phyloP scores from a whole-genome alignment of 768 basidiomycete species.

The Dendrothele bispora region DNA sequence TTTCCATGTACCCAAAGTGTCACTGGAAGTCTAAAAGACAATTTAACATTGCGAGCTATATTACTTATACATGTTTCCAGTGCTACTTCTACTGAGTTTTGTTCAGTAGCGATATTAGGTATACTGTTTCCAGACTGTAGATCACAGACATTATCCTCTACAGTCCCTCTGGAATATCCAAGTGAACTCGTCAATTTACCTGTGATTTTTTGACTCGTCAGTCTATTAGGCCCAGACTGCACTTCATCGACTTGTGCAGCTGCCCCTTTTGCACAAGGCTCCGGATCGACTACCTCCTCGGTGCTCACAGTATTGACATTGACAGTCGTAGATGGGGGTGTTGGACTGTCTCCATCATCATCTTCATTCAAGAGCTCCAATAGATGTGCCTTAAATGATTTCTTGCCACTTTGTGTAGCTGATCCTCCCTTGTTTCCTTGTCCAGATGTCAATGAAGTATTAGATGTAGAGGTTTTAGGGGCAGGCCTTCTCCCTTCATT shows the following conservation, averaged over 20 bases:
- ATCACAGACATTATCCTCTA: constrained; percentile 4
- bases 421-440: background rate
- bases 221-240: constrained; percentile 5
- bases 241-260: constrained; percentile 6
- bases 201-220: background rate
- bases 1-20: constrained; percentile 2
- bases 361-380: constrained; percentile 1
- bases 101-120: background rate
- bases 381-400: background rate
- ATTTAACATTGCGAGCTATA: constrained; percentile 2
- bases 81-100: background rate
- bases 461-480: background rate
- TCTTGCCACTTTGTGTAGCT: background rate
- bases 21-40: constrained; percentile 2
- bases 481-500: constrained; percentile 1
- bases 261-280: background rate
- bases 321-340: background rate
- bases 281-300: background rate
- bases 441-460: background rate
- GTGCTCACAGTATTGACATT: background rate
- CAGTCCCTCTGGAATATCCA: constrained; percentile 4
- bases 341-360: background rate
- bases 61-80: constrained; percentile 4
- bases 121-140: constrained; percentile 1
- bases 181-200: background rate